Conservation (phyloP, 202 grass and related monocot genomes). For the Setaria italica region DNA sequence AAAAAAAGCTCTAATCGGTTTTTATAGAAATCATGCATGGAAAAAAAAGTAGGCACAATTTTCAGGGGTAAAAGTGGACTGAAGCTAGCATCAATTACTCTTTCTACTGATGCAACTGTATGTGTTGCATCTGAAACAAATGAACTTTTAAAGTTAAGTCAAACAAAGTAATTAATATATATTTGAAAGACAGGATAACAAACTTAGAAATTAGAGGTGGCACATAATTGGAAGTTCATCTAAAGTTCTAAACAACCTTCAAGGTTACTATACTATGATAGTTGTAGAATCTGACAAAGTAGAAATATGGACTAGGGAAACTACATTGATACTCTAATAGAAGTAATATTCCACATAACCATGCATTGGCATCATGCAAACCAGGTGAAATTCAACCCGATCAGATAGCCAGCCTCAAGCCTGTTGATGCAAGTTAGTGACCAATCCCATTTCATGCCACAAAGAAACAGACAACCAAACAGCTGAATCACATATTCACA, state of each 20-base stretch:
- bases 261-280: background rate
- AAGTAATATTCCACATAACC: background rate
- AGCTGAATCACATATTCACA: background rate
- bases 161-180: background rate
- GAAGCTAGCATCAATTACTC: background rate
- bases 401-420: background rate
- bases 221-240: background rate
- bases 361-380: background rate
- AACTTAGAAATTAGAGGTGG: background rate
- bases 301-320: background rate
- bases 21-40: background rate
- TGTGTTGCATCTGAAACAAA: background rate
- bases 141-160: background rate
- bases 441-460: background rate
- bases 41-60: background rate
- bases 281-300: background rate
- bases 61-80: background rate
- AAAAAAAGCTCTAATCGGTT: no score
- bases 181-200: background rate
- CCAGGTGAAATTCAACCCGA: background rate
- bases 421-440: background rate
- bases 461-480: background rate
- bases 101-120: background rate
- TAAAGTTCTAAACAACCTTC: background rate
- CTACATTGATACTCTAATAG: background rate